Conservation (phyloP, 768 basidiomycete species). For the Suillus brevipes region DNA sequence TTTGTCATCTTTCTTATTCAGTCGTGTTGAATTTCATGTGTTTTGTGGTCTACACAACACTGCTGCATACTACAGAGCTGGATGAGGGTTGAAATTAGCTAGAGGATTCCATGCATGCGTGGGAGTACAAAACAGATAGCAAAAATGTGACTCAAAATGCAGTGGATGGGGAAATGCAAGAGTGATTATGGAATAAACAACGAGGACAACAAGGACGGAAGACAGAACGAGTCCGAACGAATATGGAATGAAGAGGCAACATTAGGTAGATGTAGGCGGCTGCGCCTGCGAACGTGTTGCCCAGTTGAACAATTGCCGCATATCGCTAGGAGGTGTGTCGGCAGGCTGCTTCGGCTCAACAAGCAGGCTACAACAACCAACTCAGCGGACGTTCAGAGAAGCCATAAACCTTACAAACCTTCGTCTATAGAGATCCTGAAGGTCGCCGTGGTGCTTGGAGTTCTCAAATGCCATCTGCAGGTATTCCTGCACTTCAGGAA, state of each 20-base stretch:
- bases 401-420: conserved; percentile 48
- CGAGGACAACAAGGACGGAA: conserved; percentile 15
- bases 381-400: conserved; percentile 2
- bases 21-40: not conserved
- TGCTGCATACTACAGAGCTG: conserved; percentile 13
- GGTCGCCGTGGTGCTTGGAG: conserved; percentile 74
- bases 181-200: conserved; percentile 29
- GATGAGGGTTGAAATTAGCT: conserved; percentile 18
- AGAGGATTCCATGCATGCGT: conserved; percentile 21
- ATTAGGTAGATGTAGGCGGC: conserved; percentile 38
- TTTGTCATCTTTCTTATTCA: not conserved
- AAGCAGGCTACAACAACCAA: conserved; percentile 52
- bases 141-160: conserved; percentile 18
- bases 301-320: conserved; percentile 82
- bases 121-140: conserved; percentile 28
- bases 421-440: conserved; percentile 83
- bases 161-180: conserved; percentile 19
- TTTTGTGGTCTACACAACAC: conserved; percentile 9
- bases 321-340: conserved; percentile 62
- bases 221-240: conserved; percentile 22
- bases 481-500: conserved; percentile 86
- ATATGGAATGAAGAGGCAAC: conserved; percentile 3
- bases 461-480: conserved; percentile 73
- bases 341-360: conserved; percentile 83
- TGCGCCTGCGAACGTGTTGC: conserved; percentile 57